Percentiles rank a stretch among this genome's conserved stretches.
These are phyloP conservation scores for Eleusine coracana DNA, from an alignment of 176 grass and related monocot species.

Conservation along the genomic window DNA sequence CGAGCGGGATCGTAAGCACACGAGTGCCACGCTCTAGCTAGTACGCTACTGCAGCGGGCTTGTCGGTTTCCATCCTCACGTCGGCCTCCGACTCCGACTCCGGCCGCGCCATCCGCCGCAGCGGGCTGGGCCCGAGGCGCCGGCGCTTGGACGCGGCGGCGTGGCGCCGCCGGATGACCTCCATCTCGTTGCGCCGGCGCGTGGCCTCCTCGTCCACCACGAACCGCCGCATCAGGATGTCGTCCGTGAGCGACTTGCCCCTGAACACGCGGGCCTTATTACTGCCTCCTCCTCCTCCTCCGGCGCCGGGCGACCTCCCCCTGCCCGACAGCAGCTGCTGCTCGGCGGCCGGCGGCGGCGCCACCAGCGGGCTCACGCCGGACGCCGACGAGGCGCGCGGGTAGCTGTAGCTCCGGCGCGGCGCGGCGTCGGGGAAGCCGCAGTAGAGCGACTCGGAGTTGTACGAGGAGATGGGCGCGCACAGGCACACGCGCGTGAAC, in stretches of 20 bases:
- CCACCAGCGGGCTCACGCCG: constrained; percentile 52
- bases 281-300: background rate
- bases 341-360: constrained; percentile 36
- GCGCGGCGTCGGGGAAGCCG: constrained; percentile 68
- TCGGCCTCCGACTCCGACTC: constrained; percentile 48
- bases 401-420: constrained; percentile 90
- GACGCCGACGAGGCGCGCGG: constrained; percentile 71
- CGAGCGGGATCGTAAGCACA: background rate
- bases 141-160: constrained; percentile 64
- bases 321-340: background rate
- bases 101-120: constrained; percentile 69
- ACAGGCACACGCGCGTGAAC: constrained; percentile 94
- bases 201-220: constrained; percentile 86
- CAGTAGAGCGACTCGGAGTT: constrained; percentile 69
- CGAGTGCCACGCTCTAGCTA: background rate
- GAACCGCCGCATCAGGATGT: constrained; percentile 86
- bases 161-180: constrained; percentile 82
- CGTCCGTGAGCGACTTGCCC: constrained; percentile 91
- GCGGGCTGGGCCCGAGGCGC: constrained; percentile 78
- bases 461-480: constrained; percentile 93
- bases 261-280: constrained; percentile 64
- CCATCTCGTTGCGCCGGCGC: constrained; percentile 91
- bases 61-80: constrained; percentile 1
- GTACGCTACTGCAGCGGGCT: background rate
- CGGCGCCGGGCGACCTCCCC: background rate